Evolutionary conservation across 192 early-diverging fungal species (phyloP), one percentile per base, ranked within the genome.

Genomic region (Lobosporangium transversale): DNA sequence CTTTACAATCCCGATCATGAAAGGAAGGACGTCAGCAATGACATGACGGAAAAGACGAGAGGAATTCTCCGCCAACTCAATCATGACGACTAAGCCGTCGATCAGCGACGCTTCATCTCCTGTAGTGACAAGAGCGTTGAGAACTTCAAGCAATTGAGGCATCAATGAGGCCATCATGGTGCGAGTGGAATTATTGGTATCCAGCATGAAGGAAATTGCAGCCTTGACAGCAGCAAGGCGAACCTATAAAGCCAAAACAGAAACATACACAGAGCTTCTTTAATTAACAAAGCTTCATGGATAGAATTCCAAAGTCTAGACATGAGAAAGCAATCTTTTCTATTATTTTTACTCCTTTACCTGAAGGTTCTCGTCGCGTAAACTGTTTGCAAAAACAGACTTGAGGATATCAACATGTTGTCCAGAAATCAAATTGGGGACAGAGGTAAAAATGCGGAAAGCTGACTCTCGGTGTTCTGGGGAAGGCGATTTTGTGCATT

Each of bases 361-460:
- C 21, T 90, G 85, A 57, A 82, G 83, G 49, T 89, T 85, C 35
- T 82, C 64, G 70, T 93, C 93, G 45, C 85, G 81, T 62, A 98
- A 84, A 53, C 91, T 93, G 9, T 84, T 85, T 37, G 80, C 83
- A 48, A 97, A 94, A 14, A 94, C 87, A 14, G 80, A 82, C 60
- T 85, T 92, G 66, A 96, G 83, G 12, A 89, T 79, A 40, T 89
- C 87, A 1, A 83, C 81, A 66, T 90, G 86, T 80, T 95, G 88
- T 55, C 86, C 87, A 29, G 85, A 79, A 50, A 97, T 89, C 66
- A 97, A 63, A 27, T 86, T 85, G 42, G 96, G 92, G 43, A 95
- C 91, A 53, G 90, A 84, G 29, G 89, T 87, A 69, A 99, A 93
- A 59, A 99, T 91, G 62, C 92, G 90, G 85, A 97, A 96, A 50